Base-by-base conservation (phyloP, 805 yeast genomes). In the Suhomyces kilbournensis region DNA sequence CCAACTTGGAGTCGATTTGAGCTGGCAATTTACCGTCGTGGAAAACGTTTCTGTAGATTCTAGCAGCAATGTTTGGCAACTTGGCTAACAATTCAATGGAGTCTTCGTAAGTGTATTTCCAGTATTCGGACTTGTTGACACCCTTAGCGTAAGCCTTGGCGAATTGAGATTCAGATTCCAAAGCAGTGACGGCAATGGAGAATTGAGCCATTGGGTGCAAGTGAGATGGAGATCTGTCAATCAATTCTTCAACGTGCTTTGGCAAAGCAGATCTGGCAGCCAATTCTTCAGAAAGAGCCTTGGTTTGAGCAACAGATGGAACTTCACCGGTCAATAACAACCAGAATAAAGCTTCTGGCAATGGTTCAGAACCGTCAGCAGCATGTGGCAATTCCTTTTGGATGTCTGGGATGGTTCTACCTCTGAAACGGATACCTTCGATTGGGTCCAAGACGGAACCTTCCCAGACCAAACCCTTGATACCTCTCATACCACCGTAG, bases 171-270 rank as follows among this genome's bases (percentile, higher is more conserved):
- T 84, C 86, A 54, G 84, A 78, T 72, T 86, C 87, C 68, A 88
- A 77, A 40, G 91, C 86, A 51, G 86, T 78, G 47, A 88, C 82
- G 30, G 89, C 92, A 64, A 88, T 85, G 47, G 90, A 80, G 62
- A 87, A 77, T 68, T 87, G 94, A 28, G 93, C 86, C 94, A 87
- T 87, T 65, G 94, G 94, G 70, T 87, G 94, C 67, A 87, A 75
- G 59, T 82, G 77, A 40, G 79, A 66, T 51, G 94, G 94, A 54
- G 86, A 77, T 48, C 78, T 69, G 72, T 83, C 86, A 56, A 87
- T 72, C 50, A 85, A 70, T 61, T 79, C 82, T 63, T 72, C 78
- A 44, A 84, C 82, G 67, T 84, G 82, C 58, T 75, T 79, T 54
- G 94, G 94, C 58, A 87, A 73, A 48, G 77, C 78, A 44, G 85